Conservation (phyloP, 257 asterid species). For the Fraxinus cuspidata region DNA sequence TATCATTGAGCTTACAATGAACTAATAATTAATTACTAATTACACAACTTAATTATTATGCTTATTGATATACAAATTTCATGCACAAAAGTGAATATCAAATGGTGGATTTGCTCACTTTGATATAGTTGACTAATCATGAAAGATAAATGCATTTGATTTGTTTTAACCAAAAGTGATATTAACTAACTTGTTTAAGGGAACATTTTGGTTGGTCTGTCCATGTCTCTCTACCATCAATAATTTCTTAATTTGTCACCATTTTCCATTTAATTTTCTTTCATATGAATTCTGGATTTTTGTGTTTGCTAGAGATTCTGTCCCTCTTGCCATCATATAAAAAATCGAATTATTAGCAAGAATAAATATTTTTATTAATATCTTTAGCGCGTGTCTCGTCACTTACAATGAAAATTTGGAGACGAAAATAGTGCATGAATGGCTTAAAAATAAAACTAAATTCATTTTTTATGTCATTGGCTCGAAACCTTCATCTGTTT, state of each 20-base stretch:
- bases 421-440: neutral
- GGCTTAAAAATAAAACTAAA: neutral
- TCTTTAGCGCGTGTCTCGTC: too few species aligned
- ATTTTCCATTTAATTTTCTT: conserved; percentile 16
- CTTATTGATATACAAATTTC: neutral
- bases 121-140: neutral
- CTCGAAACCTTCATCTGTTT: neutral
- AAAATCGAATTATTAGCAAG: too few species aligned
- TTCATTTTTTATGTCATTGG: neutral
- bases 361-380: too few species aligned
- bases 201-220: conserved; percentile 39
- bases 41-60: neutral
- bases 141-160: conserved; percentile 3
- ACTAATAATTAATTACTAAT: neutral
- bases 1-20: neutral
- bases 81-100: neutral
- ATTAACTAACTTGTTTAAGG: neutral
- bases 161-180: neutral
- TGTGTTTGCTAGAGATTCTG: too few species aligned
- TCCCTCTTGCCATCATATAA: too few species aligned
- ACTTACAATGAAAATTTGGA: neutral
- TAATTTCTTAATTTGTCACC: neutral
- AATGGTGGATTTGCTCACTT: neutral
- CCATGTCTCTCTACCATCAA: conserved; percentile 23
- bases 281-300: neutral